Conservation (phyloP, 2,329 filamentous ascomycete genomes). For the Sporothrix brunneoviolacea region DNA sequence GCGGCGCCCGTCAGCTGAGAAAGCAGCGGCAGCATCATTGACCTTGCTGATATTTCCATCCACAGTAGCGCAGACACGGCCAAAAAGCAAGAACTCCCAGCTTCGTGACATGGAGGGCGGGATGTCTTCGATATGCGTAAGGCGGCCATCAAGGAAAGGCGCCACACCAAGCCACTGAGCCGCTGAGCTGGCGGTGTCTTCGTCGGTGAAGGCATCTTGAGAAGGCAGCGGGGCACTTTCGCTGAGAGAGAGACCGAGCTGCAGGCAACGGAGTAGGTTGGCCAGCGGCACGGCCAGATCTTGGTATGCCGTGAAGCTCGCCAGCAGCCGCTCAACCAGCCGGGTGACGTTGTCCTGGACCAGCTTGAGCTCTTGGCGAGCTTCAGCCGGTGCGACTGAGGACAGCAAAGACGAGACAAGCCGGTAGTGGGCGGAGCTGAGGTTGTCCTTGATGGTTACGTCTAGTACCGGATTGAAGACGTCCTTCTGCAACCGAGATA, state of each 20-base stretch:
- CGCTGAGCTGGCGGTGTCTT: constrained; percentile 16
- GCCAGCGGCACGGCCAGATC: constrained; percentile 75
- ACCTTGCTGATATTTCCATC: constrained; percentile 40
- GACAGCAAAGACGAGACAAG: constrained; percentile 24
- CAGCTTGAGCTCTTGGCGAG: constrained; percentile 41
- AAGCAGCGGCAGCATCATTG: constrained; percentile 28
- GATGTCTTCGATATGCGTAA: constrained; percentile 23
- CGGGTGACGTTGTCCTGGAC: constrained; percentile 55
- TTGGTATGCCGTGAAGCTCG: constrained; percentile 69
- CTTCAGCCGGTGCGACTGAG: constrained; percentile 17
- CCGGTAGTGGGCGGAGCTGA: constrained; percentile 33
- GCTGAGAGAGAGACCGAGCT: constrained; percentile 64
- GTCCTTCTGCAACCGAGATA: constrained; percentile 69
- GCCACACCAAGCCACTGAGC: constrained; percentile 37
- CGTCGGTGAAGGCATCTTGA: constrained; percentile 22
- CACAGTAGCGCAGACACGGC: constrained; percentile 38
- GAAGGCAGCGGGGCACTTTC: constrained; percentile 31
- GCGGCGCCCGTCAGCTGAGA: constrained; percentile 39
- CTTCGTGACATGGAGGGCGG: constrained; percentile 24
- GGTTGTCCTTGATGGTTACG: constrained; percentile 46
- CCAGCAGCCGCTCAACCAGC: constrained; percentile 66
- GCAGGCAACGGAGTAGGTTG: constrained; percentile 72
- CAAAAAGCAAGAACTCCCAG: constrained; percentile 45
- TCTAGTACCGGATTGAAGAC: constrained; percentile 76
- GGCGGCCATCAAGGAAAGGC: constrained; percentile 50